These are phyloP conservation scores for Gossypium rotundifolium DNA, from an alignment of 345 rosid species.

Conservation along the genomic window DNA sequence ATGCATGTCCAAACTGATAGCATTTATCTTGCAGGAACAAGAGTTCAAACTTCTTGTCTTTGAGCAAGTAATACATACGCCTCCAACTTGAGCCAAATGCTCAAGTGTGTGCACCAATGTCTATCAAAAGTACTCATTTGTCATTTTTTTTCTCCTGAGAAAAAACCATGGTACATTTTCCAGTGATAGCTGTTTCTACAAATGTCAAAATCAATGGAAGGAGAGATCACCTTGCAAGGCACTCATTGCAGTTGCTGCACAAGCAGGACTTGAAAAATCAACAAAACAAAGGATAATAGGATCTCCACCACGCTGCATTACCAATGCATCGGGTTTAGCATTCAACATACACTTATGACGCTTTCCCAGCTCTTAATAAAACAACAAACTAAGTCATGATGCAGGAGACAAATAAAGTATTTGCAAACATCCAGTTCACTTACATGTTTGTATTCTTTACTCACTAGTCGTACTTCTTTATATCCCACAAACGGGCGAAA, in stretches of 20 bases:
- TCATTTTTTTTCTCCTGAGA: neutral
- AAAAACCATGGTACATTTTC: neutral
- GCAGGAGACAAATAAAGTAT: neutral
- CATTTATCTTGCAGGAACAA: neutral
- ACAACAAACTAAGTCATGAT: neutral
- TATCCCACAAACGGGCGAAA: conserved; percentile 84
- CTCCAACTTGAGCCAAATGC: neutral
- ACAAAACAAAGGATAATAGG: conserved; percentile 84
- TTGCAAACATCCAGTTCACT: conserved; percentile 17
- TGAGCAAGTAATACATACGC: neutral
- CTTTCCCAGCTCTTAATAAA: neutral
- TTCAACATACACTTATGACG: neutral
- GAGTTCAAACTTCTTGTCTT: neutral
- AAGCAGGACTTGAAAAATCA: conserved; percentile 73
- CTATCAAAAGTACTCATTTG: neutral
- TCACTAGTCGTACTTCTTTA: conserved; percentile 75
- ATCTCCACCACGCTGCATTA: conserved; percentile 80
- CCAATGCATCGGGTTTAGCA: neutral
- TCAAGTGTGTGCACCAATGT: too few relatives aligned
- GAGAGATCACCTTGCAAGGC: conserved; percentile 74
- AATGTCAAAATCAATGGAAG: neutral
- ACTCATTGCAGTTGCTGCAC: conserved; percentile 87
- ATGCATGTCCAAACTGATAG: neutral
- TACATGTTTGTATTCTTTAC: conserved; percentile 67
- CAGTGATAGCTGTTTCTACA: neutral